A percentile compares a stretch with the other conserved stretches of the same genome.
phyloP scores from a whole-genome alignment of 2,329 filamentous ascomycete genomes.

The Apiospora saccharicola region DNA sequence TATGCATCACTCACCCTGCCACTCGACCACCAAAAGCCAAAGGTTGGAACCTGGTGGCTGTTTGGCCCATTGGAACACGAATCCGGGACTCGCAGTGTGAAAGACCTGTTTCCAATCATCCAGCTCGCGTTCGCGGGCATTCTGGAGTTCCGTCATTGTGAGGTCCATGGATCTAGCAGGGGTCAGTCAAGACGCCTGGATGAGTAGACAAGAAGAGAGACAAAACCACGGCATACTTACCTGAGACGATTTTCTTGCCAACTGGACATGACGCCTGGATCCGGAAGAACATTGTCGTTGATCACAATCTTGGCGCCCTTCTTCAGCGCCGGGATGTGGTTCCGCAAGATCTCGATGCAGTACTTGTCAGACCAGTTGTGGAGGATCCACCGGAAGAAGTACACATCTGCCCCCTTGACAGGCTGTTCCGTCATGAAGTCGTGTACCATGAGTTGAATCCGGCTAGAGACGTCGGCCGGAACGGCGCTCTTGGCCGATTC shows the following conservation, averaged over 20 bases:
- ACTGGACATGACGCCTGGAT: background rate
- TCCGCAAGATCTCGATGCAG: constrained; percentile 12
- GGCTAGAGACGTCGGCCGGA: constrained; percentile 2
- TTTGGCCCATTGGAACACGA: background rate
- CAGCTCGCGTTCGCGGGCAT: background rate
- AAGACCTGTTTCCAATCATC: constrained; percentile 5
- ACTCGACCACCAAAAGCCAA: background rate
- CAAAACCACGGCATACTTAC: background rate
- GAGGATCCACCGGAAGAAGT: constrained; percentile 10
- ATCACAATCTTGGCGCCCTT: constrained; percentile 6
- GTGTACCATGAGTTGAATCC: background rate
- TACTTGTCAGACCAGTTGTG: constrained; percentile 22
- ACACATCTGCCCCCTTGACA: background rate
- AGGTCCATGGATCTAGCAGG: background rate
- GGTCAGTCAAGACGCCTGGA: background rate
- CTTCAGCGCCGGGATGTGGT: background rate
- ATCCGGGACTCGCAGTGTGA: background rate
- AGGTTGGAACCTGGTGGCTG: background rate
- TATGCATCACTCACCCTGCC: too few relatives aligned
- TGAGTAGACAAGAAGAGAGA: background rate
- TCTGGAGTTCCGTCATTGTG: background rate
- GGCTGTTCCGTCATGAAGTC: constrained; percentile 2
- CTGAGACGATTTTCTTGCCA: background rate
- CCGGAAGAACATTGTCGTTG: background rate
- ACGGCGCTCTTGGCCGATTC: constrained; percentile 4